These are phyloP conservation scores for Vigna unguiculata DNA, from an alignment of 306 rosid species.

Conservation along the genomic window DNA sequence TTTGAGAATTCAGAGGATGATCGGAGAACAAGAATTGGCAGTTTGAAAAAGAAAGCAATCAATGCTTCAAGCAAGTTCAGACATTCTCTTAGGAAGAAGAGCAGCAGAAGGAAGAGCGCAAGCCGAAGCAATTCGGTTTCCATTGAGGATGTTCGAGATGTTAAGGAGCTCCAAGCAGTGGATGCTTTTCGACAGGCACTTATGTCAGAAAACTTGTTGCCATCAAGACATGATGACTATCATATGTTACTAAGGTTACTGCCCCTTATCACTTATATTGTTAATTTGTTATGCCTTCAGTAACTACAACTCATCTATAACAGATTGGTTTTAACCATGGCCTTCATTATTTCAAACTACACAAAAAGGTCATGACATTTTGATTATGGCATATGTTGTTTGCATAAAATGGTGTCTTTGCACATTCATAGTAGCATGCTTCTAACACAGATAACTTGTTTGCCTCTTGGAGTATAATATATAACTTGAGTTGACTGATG, in stretches of 20 bases:
- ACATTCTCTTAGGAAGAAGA: slow-evolving; percentile 78
- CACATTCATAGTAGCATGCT: background rate
- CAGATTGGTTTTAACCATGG: slow-evolving; percentile 9
- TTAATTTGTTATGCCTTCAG: background rate
- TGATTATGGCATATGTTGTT: no score
- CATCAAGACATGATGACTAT: slow-evolving; percentile 75
- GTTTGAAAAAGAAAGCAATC: slow-evolving; percentile 79
- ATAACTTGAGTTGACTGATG: slow-evolving; percentile 23
- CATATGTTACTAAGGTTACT: slow-evolving; percentile 81
- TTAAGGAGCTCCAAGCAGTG: slow-evolving; percentile 78
- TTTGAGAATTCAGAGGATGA: slow-evolving; percentile 85
- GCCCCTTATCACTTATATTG: slow-evolving; percentile 7
- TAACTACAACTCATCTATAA: slow-evolving; percentile 7
- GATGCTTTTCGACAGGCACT: slow-evolving; percentile 79
- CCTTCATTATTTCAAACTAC: slow-evolving; percentile 19
- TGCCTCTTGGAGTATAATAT: slow-evolving; percentile 16
- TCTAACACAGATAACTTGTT: slow-evolving; percentile 30
- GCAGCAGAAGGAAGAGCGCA: slow-evolving; percentile 59
- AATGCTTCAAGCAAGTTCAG: slow-evolving; percentile 86
- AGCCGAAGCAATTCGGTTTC: slow-evolving; percentile 57
- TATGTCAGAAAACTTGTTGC: slow-evolving; percentile 72
- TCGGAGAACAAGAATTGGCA: slow-evolving; percentile 70
- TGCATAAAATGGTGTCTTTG: no score
- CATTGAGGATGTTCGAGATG: slow-evolving; percentile 87
- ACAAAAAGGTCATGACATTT: background rate